Base-by-base conservation (phyloP, 1,284 basidiomycete genomes). In the Takashimella tepidaria region DNA sequence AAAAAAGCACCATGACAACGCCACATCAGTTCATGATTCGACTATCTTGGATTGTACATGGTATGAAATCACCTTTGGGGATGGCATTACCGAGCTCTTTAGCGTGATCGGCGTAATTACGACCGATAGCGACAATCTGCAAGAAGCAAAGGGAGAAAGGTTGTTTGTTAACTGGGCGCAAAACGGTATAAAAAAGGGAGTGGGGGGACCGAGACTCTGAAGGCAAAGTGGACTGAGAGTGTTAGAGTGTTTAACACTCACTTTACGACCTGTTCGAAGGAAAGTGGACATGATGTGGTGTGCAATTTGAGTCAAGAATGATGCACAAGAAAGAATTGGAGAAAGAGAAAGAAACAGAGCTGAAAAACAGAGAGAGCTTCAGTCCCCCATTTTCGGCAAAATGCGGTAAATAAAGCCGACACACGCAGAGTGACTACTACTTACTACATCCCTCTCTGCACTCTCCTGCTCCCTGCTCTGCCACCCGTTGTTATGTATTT, bases 61-160 rank as follows among this genome's bases (percentile, higher is more conserved):
- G 22, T 4, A 12, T 3, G 20, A 25, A 41, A 19, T 49, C 24
- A 69, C 71, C 71, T 68, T 86, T 90, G 1, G 95, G 93, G 3
- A 87, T 79, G 5, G 88, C 81, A 72, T 97, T 97, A 69, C 86
- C 87, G 47, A 98, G 83, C 74, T 98, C 93, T 75, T 90, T 92
- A 70, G 87, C 87, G 68, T 96, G 92, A 49, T 89, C 89, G 16
- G 73, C 76, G 54, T 78, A 79, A 69, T 79, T 80, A 47, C 73
- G 68, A 25, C 91, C 91, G 59, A 93, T 93, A 46, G 90, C 92
- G 40, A 95, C 85, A 64, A 93, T 92, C 73, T 66, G 40, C 42
- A 20, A n/a, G n/a, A n/a, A n/a, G n/a, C n/a, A n/a, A n/a, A n/a
- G n/a, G 31, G 41, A 12, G n/a, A 10, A 12, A 25, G 10, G 8